Percentiles rank a stretch among this genome's conserved stretches.
Evolutionary conservation across 129 eudicot genomes (phyloP).

Genomic region (Oenanthe sinensis): DNA sequence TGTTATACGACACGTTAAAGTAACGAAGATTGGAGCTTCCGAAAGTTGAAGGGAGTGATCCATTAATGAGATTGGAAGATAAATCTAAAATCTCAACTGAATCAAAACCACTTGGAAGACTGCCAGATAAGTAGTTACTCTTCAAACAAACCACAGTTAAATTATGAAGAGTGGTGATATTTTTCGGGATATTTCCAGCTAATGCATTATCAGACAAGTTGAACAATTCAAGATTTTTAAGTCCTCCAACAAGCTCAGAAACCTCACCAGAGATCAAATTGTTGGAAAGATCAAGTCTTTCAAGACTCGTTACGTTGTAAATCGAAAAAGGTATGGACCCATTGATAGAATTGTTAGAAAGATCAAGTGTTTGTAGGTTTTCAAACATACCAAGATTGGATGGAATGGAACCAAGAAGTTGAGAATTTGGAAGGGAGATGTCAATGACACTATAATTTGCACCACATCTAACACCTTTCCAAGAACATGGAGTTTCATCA

Average conservation of each 20-base stretch:
- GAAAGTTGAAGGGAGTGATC: constrained; percentile 57
- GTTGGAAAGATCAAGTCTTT: constrained; percentile 52
- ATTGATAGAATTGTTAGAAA: constrained; percentile 75
- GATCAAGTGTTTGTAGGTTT: constrained; percentile 39
- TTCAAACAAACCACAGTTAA: constrained; percentile 47
- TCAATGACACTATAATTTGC: constrained; percentile 36
- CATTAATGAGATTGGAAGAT: constrained; percentile 63
- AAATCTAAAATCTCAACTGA: constrained; percentile 49
- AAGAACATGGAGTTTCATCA: constrained; percentile 63
- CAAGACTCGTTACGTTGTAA: constrained; percentile 35
- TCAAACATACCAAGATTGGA: constrained; percentile 57
- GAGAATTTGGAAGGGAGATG: constrained; percentile 55
- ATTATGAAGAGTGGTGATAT: constrained; percentile 31
- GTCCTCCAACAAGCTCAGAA: constrained; percentile 37
- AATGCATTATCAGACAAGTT: constrained; percentile 61
- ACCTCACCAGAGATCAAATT: constrained; percentile 75
- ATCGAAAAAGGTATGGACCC: constrained; percentile 67
- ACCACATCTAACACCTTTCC: constrained; percentile 68
- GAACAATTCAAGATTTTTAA: constrained; percentile 34
- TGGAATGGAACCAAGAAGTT: constrained; percentile 61
- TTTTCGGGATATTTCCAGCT: constrained; percentile 50
- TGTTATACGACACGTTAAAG: constrained; percentile 64
- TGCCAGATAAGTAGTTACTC: constrained; percentile 55
- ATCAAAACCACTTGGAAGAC: constrained; percentile 51
- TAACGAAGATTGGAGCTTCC: constrained; percentile 43